Conservation (phyloP, 257 asterid species). For the Solanum lignicaule region DNA sequence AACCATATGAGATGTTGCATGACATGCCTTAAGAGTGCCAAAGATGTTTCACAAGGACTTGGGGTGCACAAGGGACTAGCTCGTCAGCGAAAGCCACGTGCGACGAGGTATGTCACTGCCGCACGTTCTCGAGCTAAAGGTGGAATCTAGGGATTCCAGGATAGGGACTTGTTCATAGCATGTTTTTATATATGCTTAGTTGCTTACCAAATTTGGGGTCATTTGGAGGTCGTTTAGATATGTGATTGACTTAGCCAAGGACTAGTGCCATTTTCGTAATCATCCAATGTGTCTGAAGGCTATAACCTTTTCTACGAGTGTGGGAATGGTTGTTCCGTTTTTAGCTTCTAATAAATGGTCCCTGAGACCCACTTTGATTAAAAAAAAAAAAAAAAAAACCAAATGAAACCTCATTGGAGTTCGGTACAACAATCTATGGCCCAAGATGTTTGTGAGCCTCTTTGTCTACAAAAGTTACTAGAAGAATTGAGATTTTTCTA, state of each 20-base stretch:
- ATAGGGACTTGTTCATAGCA: not conserved
- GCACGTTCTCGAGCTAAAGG: not conserved
- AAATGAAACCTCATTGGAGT: not conserved
- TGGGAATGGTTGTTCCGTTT: too few relatives aligned
- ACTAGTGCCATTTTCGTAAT: not conserved
- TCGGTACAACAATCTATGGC: not conserved
- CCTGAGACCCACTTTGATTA: too few relatives aligned
- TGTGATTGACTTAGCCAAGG: not conserved
- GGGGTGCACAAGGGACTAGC: not conserved
- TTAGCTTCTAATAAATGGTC: too few relatives aligned
- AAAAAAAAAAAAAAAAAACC: too few relatives aligned
- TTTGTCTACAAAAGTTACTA: not conserved
- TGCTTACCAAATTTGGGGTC: not conserved
- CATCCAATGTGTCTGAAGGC: not conserved
- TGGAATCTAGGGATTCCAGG: not conserved
- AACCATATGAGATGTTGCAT: not conserved
- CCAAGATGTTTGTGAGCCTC: not conserved
- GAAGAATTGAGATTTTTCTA: not conserved
- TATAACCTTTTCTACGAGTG: not conserved
- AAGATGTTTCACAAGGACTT: not conserved
- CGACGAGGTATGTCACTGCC: not conserved
- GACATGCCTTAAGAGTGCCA: not conserved
- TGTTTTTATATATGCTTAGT: not conserved
- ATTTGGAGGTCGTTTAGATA: not conserved
- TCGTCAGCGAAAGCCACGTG: not conserved